A percentile compares a stretch with the other conserved stretches of the same genome.
Conservation (phyloP, 2,329 filamentous ascomycete species). For the Ascochyta koolunga region DNA sequence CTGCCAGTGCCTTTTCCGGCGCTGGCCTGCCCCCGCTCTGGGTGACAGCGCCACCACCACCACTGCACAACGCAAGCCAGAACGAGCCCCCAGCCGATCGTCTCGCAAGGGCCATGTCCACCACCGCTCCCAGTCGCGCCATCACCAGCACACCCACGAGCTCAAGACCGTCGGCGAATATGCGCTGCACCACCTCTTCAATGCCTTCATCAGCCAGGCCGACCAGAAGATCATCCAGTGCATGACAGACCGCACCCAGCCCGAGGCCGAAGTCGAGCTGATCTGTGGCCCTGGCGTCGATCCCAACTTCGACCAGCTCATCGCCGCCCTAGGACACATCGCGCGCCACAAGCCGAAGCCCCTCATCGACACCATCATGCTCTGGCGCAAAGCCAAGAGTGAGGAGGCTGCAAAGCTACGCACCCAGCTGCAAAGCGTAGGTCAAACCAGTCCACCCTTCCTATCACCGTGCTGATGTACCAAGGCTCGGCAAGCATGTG, state of each 20-base stretch:
- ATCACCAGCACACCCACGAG: slow-evolving; percentile 71
- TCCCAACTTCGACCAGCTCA: slow-evolving; percentile 88
- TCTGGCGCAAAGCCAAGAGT: slow-evolving; percentile 96
- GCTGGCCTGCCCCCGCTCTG: slow-evolving; percentile 6
- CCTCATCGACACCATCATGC: slow-evolving; percentile 95
- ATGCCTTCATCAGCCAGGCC: slow-evolving; percentile 95
- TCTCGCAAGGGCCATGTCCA: slow-evolving; percentile 78
- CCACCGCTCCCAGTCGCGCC: slow-evolving; percentile 72
- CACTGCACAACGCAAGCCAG: slow-evolving; percentile 42
- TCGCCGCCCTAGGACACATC: slow-evolving; percentile 91
- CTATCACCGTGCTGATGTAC: slow-evolving; percentile 22
- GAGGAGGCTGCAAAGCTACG: slow-evolving; percentile 68
- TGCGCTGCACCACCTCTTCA: slow-evolving; percentile 94
- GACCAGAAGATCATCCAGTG: slow-evolving; percentile 94
- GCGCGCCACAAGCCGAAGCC: slow-evolving; percentile 93
- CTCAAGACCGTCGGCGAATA: slow-evolving; percentile 97
- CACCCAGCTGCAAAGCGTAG: slow-evolving; percentile 39
- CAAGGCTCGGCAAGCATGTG: slow-evolving; percentile 39
- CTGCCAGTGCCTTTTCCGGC: slow-evolving; percentile 18
- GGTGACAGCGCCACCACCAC: slow-evolving; percentile 18
- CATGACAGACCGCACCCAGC: slow-evolving; percentile 77
- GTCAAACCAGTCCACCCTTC: background rate
- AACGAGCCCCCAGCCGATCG: slow-evolving; percentile 61
- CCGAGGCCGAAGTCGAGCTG: slow-evolving; percentile 82
- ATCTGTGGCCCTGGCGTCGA: slow-evolving; percentile 92